Evolutionary conservation across 2,329 filamentous ascomycete species (phyloP), one percentile per base, ranked within the genome.

Genomic region (Sporothrix globosa): DNA sequence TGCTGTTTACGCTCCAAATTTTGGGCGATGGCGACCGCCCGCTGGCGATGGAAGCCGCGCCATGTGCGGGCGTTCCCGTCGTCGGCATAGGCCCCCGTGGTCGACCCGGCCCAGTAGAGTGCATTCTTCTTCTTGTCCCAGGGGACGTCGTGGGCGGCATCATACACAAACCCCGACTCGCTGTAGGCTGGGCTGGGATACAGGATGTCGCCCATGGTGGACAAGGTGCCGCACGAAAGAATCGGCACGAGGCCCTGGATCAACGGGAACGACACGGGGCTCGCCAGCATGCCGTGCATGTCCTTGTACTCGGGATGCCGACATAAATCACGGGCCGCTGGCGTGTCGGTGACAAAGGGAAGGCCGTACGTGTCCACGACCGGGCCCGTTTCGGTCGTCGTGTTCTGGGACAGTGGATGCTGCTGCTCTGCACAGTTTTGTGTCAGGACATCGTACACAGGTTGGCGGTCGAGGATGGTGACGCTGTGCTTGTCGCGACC

Each of bases 61-160:
- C 84, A 61, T n/a, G 2, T 21, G 41, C 3, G 5, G 10, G 41
- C 9, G 1, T 44, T 24, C 11, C 34, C 86, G 11, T 77, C 75
- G 0, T 72, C 72, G 0, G 77, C 78, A 52, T 78, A 82, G 0
- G 81, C 85, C 2, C 86, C 87, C 0, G 86, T 87, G 0, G 81
- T 86, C 0, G 83, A 86, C 0, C 87, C 87, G 0, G 83, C 82
- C 87, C 87, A 89, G 75, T 88, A 88, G 0, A 88, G 74, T 2
- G 81, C 82, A 48, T 84, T 82, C 1, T 73, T 73, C 73, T 89
- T 89, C 6, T 78, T 61, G 0, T 82, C 76, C 85, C 86, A 89
- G 0, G 77, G 74, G 0, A 81, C 52, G 70, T 87, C 86, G 2
- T 78, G 61, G 0, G 71, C 41, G 0, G 77, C 74, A 2, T 81